Evolutionary conservation across 2,329 filamentous ascomycete genomes (phyloP).

Genomic region (Fusarium camptoceras): DNA sequence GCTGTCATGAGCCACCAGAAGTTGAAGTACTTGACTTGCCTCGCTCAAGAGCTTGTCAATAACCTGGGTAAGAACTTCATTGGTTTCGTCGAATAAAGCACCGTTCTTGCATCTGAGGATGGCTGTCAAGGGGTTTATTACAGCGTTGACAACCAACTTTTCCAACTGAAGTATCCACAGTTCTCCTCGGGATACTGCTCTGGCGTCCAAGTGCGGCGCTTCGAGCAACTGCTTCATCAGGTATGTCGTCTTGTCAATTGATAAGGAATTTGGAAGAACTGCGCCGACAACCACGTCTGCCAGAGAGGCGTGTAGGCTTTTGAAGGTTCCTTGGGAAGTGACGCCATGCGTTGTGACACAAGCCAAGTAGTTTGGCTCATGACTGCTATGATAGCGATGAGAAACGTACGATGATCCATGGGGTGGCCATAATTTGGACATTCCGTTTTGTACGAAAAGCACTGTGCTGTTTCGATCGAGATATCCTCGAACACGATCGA

Average conservation of each 20-base stretch:
- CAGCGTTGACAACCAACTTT: constrained; percentile 83
- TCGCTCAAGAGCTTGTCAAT: constrained; percentile 80
- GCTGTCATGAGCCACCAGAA: constrained; percentile 71
- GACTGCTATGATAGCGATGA: constrained; percentile 53
- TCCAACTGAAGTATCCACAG: constrained; percentile 78
- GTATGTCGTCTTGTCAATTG: constrained; percentile 47
- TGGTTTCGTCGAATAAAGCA: constrained; percentile 72
- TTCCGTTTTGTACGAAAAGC: constrained; percentile 88
- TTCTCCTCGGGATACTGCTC: constrained; percentile 55
- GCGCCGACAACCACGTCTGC: constrained; percentile 62
- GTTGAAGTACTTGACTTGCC: constrained; percentile 76
- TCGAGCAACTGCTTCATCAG: constrained; percentile 57
- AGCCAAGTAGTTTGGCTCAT: constrained; percentile 75
- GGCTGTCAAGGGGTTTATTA: constrained; percentile 88
- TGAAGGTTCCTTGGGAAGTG: constrained; percentile 62
- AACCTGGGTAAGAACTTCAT: constrained; percentile 63
- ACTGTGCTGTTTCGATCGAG: constrained; percentile 75
- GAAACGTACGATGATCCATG: constrained; percentile 58
- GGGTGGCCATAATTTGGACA: constrained; percentile 75
- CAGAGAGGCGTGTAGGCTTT: constrained; percentile 63
- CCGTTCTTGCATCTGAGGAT: constrained; percentile 83
- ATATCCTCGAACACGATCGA: constrained; percentile 69
- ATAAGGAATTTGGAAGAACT: constrained; percentile 51
- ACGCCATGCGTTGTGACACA: constrained; percentile 72
- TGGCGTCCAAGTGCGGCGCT: constrained; percentile 59